Evolutionary conservation across 768 basidiomycete genomes (phyloP).

Genomic region (Boletus huronensis): DNA sequence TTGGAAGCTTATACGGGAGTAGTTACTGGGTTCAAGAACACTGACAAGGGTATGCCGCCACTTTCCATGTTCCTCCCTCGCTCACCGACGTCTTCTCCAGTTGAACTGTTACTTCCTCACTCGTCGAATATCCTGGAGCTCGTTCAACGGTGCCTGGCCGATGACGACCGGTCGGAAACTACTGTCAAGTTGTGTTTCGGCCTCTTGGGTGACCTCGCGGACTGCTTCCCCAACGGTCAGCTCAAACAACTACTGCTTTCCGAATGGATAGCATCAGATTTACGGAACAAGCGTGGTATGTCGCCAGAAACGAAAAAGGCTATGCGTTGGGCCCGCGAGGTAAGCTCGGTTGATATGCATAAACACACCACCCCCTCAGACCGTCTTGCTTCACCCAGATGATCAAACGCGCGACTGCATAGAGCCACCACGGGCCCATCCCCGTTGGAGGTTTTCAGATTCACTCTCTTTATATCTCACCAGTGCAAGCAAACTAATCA

Average conservation of each 20-base stretch:
- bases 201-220: constrained; percentile 89
- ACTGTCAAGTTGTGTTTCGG: constrained; percentile 76
- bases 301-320: constrained; percentile 81
- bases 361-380: not conserved
- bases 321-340: constrained; percentile 92
- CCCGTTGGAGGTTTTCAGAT: constrained; percentile 29
- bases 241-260: constrained; percentile 75
- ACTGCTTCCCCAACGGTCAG: constrained; percentile 77
- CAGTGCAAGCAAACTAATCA: constrained; percentile 51
- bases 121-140: constrained; percentile 75
- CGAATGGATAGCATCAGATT: constrained; percentile 73
- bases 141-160: constrained; percentile 67
- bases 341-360: constrained; percentile 33
- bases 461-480: constrained; percentile 32
- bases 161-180: constrained; percentile 81
- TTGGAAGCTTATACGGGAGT: constrained; percentile 96
- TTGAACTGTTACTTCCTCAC: constrained; percentile 55
- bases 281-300: constrained; percentile 73
- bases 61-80: not conserved
- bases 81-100: constrained; percentile 4
- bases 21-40: constrained; percentile 84
- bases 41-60: constrained; percentile 56
- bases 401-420: constrained; percentile 77
- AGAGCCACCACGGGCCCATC: constrained; percentile 30
- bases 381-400: constrained; percentile 42